Conservation (phyloP, 768 basidiomycete species). For the Hygrocybe punicea region DNA sequence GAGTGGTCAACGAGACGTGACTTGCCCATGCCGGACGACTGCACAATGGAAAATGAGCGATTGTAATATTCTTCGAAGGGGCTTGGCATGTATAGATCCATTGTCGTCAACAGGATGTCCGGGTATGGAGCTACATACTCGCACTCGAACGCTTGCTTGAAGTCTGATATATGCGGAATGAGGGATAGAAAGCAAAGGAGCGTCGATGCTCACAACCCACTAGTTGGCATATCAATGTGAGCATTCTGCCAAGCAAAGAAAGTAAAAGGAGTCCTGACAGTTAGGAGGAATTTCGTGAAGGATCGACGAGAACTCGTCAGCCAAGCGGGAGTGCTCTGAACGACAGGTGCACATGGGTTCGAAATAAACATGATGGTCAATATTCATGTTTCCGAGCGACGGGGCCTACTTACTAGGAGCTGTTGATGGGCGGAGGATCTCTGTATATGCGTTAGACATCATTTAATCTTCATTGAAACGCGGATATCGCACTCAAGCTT, state of each 20-base stretch:
- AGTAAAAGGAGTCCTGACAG: background rate
- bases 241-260: background rate
- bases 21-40: slow-evolving; percentile 3
- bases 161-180: background rate
- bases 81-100: slow-evolving; percentile 1
- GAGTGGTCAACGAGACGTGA: slow-evolving; percentile 2
- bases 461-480: background rate
- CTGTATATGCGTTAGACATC: background rate
- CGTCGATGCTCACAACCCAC: slow-evolving; percentile 1
- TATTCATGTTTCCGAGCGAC: background rate
- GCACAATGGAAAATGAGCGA: slow-evolving; percentile 3
- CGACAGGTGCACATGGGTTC: too few species aligned
- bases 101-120: slow-evolving; percentile 2
- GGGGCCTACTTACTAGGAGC: background rate
- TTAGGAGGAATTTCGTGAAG: background rate
- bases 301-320: background rate
- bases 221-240: background rate
- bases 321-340: background rate
- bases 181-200: background rate
- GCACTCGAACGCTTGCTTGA: background rate
- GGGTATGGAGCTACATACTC: background rate
- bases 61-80: background rate
- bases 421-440: background rate
- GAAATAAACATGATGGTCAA: background rate
- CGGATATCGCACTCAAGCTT: background rate